Conservation (phyloP, 345 rosid genomes). For the Hevea brasiliensis region DNA sequence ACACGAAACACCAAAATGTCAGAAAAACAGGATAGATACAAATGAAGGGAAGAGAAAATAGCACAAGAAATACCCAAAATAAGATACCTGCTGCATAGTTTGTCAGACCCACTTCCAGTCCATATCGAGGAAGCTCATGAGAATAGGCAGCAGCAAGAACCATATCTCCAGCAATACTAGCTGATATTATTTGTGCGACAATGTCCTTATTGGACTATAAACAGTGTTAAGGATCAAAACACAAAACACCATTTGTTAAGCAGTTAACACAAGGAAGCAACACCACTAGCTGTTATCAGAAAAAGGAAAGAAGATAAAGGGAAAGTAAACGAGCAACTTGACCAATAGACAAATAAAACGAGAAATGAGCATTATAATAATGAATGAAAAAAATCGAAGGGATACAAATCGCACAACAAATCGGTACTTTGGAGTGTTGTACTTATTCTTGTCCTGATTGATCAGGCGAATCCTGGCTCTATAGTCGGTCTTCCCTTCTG, state of each 20-base stretch:
- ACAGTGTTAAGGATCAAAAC: constrained; percentile 15
- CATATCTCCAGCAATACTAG: constrained; percentile 63
- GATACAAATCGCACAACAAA: constrained; percentile 75
- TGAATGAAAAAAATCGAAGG: background rate
- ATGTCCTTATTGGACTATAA: constrained; percentile 66
- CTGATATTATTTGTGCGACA: constrained; percentile 55
- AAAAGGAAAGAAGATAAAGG: background rate
- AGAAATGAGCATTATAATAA: background rate
- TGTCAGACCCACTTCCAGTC: constrained; percentile 66
- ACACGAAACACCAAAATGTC: background rate
- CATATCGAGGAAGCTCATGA: constrained; percentile 65
- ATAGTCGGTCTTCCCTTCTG: constrained; percentile 77
- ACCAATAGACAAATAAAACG: too few relatives aligned
- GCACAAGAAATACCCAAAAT: background rate
- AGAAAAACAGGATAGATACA: background rate
- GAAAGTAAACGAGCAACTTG: background rate
- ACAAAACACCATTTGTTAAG: background rate
- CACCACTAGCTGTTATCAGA: background rate
- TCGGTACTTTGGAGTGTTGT: constrained; percentile 75
- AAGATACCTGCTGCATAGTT: constrained; percentile 72
- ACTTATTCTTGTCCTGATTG: constrained; percentile 77
- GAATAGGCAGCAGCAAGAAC: constrained; percentile 66
- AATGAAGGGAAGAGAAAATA: background rate
- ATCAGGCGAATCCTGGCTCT: constrained; percentile 72
- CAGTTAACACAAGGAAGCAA: background rate